Evolutionary conservation across 192 early-diverging fungal genomes (phyloP).

Genomic region (Umbelopsis vinacea): DNA sequence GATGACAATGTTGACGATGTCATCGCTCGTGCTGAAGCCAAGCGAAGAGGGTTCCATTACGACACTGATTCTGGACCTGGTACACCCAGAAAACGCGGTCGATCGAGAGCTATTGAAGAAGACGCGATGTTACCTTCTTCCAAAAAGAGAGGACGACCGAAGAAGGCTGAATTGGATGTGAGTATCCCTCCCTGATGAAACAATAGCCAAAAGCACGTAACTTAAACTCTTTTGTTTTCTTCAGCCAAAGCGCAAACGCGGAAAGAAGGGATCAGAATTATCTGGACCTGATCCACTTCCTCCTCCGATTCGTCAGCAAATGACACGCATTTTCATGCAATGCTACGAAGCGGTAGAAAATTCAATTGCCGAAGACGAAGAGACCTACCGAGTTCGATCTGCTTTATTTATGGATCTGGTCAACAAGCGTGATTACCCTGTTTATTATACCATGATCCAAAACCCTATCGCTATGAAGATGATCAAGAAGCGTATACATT

Average conservation of each 20-base stretch:
- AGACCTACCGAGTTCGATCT: conserved; percentile 60
- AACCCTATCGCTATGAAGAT: conserved; percentile 89
- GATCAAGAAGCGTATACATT: conserved; percentile 79
- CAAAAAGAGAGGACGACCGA: conserved; percentile 39
- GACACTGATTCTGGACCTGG: conserved; percentile 20
- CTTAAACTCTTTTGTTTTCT: no score
- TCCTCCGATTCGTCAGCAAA: conserved; percentile 53
- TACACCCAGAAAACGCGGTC: conserved; percentile 20
- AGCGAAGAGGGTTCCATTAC: conserved; percentile 32
- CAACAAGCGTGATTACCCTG: conserved; percentile 73
- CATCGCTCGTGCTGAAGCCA: conserved; percentile 46
- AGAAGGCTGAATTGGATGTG: conserved; percentile 33
- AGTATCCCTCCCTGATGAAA: no score
- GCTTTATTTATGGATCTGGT: conserved; percentile 84
- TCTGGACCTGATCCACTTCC: conserved; percentile 51
- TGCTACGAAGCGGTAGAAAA: conserved; percentile 69
- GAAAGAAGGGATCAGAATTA: conserved; percentile 44
- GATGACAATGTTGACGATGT: conserved; percentile 66
- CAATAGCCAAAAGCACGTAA: no score
- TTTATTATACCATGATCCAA: conserved; percentile 91
- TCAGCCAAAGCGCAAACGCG: conserved; percentile 26
- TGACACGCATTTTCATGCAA: conserved; percentile 60
- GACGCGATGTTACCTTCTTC: not conserved
- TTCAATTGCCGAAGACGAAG: conserved; percentile 51
- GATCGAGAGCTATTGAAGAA: conserved; percentile 15